These are phyloP conservation scores for Yamadazyma pseudoaaseri DNA, from an alignment of 1,139 yeast genomes.

Conservation along the genomic window DNA sequence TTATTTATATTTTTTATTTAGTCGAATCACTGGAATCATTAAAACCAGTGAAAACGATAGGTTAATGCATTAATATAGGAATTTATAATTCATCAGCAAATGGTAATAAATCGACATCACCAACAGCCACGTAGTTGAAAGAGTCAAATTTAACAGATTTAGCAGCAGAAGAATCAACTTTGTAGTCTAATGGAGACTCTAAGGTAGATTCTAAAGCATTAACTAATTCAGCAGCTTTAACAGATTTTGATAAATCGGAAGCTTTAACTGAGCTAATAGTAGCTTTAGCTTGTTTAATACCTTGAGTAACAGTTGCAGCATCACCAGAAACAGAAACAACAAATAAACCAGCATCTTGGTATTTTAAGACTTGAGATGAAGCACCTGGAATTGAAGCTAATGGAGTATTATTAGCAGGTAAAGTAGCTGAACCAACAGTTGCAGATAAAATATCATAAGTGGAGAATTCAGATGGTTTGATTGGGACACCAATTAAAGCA, in stretches of 20 bases:
- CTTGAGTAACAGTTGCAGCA: constrained; percentile 58
- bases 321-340: constrained; percentile 64
- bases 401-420: constrained; percentile 48
- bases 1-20: constrained; percentile 1
- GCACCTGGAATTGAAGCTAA: constrained; percentile 53
- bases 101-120: constrained; percentile 86
- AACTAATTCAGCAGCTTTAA: constrained; percentile 48
- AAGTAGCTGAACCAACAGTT: constrained; percentile 64
- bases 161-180: constrained; percentile 43
- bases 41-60: neutral
- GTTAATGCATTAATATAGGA: constrained; percentile 1
- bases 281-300: constrained; percentile 63
- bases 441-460: constrained; percentile 72
- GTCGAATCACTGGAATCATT: no score
- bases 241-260: constrained; percentile 37
- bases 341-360: constrained; percentile 82
- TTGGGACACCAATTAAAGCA: constrained; percentile 83
- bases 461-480: constrained; percentile 61
- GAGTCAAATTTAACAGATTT: constrained; percentile 56
- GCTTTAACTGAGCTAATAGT: constrained; percentile 42
- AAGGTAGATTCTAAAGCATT: constrained; percentile 50
- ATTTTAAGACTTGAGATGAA: constrained; percentile 61
- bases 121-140: constrained; percentile 87
- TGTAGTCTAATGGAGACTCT: constrained; percentile 46
- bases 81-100: constrained; percentile 80